Evolutionary conservation across 768 basidiomycete genomes (phyloP).

Genomic region (Lactarius vividus): DNA sequence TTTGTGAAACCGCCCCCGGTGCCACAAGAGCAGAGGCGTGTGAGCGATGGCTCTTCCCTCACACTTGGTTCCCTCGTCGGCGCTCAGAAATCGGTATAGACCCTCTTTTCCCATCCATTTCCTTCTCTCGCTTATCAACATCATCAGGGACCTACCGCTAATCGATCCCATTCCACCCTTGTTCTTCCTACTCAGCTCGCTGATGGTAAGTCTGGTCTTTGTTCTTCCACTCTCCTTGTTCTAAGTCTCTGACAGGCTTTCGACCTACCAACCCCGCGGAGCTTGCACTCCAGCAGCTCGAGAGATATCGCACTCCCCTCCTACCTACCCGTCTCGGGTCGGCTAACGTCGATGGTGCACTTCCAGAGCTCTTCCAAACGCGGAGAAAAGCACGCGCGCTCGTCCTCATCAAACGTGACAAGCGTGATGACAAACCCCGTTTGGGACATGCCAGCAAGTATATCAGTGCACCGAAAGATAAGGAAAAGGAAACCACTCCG

Average conservation of each 20-base stretch:
- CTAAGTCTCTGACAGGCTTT: slow-evolving; percentile 25
- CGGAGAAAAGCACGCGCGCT: slow-evolving; percentile 40
- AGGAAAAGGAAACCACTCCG: slow-evolving; percentile 33
- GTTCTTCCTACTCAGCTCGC: slow-evolving; percentile 14
- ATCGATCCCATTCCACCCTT: slow-evolving; percentile 23
- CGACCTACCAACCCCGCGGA: slow-evolving; percentile 54
- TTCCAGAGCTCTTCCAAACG: slow-evolving; percentile 65
- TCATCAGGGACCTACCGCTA: slow-evolving; percentile 10
- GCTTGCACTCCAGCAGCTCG: slow-evolving; percentile 65
- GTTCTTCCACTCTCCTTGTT: slow-evolving; percentile 22
- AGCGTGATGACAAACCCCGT: slow-evolving; percentile 44
- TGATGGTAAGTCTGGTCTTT: slow-evolving; percentile 18
- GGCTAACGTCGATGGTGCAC: slow-evolving; percentile 11
- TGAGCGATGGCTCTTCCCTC: slow-evolving; percentile 18
- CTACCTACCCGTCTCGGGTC: slow-evolving; percentile 56
- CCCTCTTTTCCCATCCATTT: background rate
- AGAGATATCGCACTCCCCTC: slow-evolving; percentile 77
- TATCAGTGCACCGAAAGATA: slow-evolving; percentile 29
- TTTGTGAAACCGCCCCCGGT: slow-evolving; percentile 61
- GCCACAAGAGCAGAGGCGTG: slow-evolving; percentile 28
- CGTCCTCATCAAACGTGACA: slow-evolving; percentile 63
- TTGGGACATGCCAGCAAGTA: slow-evolving; percentile 40
- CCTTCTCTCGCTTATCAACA: slow-evolving; percentile 5
- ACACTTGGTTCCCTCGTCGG: slow-evolving; percentile 32
- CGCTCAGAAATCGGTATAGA: slow-evolving; percentile 26